Evolutionary conservation across 495 filamentous ascomycete genomes (phyloP).

Genomic region (Neurospora sp.): DNA sequence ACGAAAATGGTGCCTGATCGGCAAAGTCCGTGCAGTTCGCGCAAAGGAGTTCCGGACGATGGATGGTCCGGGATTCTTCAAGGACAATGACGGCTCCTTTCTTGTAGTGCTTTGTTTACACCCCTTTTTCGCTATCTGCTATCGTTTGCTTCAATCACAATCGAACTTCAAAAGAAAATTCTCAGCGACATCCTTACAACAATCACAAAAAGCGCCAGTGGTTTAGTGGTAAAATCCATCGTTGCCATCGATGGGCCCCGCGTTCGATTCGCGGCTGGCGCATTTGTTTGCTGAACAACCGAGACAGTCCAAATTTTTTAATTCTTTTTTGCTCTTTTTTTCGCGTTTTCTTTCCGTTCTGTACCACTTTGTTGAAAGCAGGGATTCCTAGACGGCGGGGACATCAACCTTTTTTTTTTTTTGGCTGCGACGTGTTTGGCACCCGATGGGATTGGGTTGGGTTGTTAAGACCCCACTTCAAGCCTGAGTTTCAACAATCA

Average conservation of each 20-base stretch:
- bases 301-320: neutral
- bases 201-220: constrained; percentile 15
- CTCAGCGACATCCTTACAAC: neutral
- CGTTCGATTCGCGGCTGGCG: constrained; percentile 41
- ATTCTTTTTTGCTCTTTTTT: neutral
- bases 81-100: neutral
- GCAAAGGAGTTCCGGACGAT: neutral
- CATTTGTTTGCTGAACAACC: constrained; percentile 6
- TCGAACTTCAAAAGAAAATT: neutral
- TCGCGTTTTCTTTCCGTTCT: neutral
- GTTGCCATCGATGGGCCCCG: constrained; percentile 45
- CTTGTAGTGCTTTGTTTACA: neutral
- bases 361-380: neutral
- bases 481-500: neutral
- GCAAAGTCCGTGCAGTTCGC: neutral
- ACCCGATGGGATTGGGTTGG: no score
- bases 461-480: neutral
- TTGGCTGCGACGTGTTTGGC: no score
- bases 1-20: neutral
- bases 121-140: neutral
- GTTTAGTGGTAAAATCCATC: constrained; percentile 47
- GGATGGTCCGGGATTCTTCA: neutral
- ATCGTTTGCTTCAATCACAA: neutral
- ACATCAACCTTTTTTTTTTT: no score
- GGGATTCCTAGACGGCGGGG: no score